phyloP scores from a whole-genome alignment of 257 asterid genomes.

The Thymus mandschuricus region DNA sequence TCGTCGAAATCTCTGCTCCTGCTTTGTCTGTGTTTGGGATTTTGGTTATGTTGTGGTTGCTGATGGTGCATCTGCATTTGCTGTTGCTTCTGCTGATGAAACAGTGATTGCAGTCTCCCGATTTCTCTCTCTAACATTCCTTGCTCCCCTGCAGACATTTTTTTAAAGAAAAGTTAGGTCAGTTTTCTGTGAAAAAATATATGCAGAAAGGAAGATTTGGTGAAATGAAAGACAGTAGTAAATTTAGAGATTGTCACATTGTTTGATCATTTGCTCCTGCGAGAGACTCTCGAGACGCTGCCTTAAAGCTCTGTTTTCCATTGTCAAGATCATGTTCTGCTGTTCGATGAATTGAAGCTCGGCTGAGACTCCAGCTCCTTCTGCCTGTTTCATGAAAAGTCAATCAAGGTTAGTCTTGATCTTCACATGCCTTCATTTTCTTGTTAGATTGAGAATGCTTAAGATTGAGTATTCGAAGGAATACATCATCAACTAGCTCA shows the following conservation, averaged over 20 bases:
- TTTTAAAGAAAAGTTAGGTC: background rate
- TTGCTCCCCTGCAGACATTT: constrained; percentile 71
- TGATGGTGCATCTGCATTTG: constrained; percentile 54
- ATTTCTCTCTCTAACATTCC: constrained; percentile 86
- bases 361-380: constrained; percentile 65
- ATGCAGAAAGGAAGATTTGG: background rate
- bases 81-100: constrained; percentile 57
- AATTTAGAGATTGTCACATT: constrained; percentile 42
- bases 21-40: constrained; percentile 52
- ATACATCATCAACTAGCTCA: no score
- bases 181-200: background rate
- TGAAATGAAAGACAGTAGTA: background rate
- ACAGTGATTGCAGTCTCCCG: constrained; percentile 65
- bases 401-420: constrained; percentile 1
- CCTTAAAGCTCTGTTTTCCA: constrained; percentile 86
- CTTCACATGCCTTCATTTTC: background rate
- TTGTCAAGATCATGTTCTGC: constrained; percentile 72
- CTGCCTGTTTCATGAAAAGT: constrained; percentile 48
- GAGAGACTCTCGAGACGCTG: constrained; percentile 78
- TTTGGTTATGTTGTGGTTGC: constrained; percentile 45
- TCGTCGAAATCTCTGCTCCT: constrained; percentile 51
- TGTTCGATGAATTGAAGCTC: constrained; percentile 84
- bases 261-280: constrained; percentile 85
- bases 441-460: background rate
- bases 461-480: no score